Base-by-base conservation (phyloP, 768 basidiomycete genomes). In the Myochromella boudieri region DNA sequence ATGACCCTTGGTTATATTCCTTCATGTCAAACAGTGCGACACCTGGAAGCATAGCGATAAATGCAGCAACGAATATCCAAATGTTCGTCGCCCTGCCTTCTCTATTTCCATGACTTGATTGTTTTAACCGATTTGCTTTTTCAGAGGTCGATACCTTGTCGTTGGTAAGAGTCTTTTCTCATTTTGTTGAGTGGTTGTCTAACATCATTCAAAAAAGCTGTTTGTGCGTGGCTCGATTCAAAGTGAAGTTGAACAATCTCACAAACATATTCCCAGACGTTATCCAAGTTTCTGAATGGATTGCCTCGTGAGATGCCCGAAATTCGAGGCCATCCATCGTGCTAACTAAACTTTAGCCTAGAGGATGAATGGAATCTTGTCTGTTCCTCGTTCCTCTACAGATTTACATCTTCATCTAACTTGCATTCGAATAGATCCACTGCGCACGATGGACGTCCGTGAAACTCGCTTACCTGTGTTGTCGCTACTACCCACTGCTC, bases 401-500 rank as follows among this genome's bases (percentile, higher is more conserved):
- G 9, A 34, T 6, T 20, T 20, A 12, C 20, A 26, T n/a, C 36
- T 36, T 17, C 26, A 8, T 15, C 18, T n/a, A 2, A 29, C 17
- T n/a, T n/a, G 31, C 33, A 7, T 28, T 15, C 29, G 5, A 8
- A 12, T 36, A 64, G 62, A 59, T 64, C 24, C 54, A 59, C 38
- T 50, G 37, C 22, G 38, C 55, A 11, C 55, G 48, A 21, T 58
- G 60, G 56, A 59, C 36, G 25, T 53, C 55, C 7, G 51, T 58
- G 17, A 62, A 60, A 46, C 31, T 55, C 22, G 52, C 58, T 3
- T 64, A 53, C 42, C 49, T 64, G 3, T 38, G 53, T 21, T 62
- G 62, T 43, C 55, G 63, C 20, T 64, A 64, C 37, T 60, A 62
- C 44, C 61, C 63, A 9, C 44, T 64, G 31, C 11, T 61, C 5